phyloP scores from a whole-genome alignment of 2,329 filamentous ascomycete genomes.

The Ophiostoma australiae region DNA sequence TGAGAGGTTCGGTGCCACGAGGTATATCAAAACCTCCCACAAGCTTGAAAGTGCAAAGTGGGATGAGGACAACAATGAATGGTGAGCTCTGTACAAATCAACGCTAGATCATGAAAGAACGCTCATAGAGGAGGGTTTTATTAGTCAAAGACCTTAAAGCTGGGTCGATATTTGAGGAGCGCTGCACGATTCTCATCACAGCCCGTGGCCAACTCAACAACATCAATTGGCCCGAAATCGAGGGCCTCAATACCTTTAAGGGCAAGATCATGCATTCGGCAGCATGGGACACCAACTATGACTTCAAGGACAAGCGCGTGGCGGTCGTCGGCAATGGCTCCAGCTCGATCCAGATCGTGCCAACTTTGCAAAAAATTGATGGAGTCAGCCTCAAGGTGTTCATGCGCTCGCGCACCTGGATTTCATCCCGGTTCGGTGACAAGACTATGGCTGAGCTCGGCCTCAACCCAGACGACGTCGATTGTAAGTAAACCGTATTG shows the following conservation, averaged over 20 bases:
- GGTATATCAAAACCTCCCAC: constrained; percentile 44
- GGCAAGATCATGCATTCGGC: constrained; percentile 46
- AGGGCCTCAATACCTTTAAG: constrained; percentile 39
- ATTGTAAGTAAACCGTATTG: constrained; percentile 27
- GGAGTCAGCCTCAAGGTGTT: constrained; percentile 43
- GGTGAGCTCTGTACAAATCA: constrained; percentile 24
- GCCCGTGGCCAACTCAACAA: constrained; percentile 43
- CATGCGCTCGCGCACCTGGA: constrained; percentile 48
- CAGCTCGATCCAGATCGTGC: constrained; percentile 51
- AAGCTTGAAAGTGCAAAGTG: constrained; percentile 40
- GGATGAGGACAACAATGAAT: constrained; percentile 39
- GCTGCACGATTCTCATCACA: constrained; percentile 39
- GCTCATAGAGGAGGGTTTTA: constrained; percentile 7
- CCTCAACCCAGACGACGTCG: constrained; percentile 35
- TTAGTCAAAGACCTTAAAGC: constrained; percentile 35
- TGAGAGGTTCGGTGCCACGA: constrained; percentile 43
- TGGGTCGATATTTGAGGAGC: constrained; percentile 38
- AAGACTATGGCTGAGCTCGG: constrained; percentile 41
- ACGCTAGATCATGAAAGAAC: background rate
- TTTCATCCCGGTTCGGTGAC: constrained; percentile 45
- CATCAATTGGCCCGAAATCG: constrained; percentile 42
- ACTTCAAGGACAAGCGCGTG: constrained; percentile 45
- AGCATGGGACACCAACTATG: constrained; percentile 44
- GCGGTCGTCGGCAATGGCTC: constrained; percentile 51
- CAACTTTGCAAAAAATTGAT: constrained; percentile 42